These are phyloP conservation scores for Backusella morwellensis DNA, from an alignment of 192 early-diverging fungal species.

Conservation along the genomic window DNA sequence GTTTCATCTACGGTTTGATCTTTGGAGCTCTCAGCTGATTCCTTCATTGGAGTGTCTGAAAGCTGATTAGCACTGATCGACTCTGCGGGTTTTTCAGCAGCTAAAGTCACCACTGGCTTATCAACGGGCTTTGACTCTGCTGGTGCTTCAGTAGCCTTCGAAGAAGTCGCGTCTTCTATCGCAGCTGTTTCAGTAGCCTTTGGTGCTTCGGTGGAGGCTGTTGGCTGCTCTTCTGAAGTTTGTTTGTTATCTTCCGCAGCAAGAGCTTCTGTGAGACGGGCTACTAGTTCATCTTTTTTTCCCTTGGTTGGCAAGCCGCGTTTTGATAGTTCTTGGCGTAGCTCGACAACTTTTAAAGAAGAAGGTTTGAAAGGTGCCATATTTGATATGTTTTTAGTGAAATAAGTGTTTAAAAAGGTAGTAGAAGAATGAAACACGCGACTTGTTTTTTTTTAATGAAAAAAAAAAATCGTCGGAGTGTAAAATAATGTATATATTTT, in stretches of 20 bases:
- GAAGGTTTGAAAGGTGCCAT: conserved; percentile 22
- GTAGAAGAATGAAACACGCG: neutral
- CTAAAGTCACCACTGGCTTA: neutral
- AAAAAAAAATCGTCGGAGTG: neutral
- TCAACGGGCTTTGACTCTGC: neutral
- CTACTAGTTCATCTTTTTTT: conserved; percentile 62
- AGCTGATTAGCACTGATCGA: neutral
- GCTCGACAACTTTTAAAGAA: conserved; percentile 28
- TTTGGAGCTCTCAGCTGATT: neutral
- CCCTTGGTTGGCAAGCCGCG: conserved; percentile 58
- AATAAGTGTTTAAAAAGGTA: neutral
- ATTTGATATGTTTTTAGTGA: neutral
- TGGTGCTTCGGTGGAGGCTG: neutral
- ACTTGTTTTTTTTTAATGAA: neutral
- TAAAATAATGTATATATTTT: neutral
- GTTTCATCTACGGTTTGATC: neutral
- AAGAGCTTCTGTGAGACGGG: conserved; percentile 58
- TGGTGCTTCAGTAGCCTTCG: neutral
- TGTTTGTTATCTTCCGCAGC: neutral
- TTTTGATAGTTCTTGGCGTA: conserved; percentile 47
- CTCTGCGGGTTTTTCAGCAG: neutral
- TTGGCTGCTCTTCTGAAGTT: neutral
- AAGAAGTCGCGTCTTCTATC: neutral
- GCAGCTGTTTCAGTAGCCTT: neutral
- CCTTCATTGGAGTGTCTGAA: neutral